Conservation (phyloP, 1,139 yeast genomes). For the Hyphopichia fennica region DNA sequence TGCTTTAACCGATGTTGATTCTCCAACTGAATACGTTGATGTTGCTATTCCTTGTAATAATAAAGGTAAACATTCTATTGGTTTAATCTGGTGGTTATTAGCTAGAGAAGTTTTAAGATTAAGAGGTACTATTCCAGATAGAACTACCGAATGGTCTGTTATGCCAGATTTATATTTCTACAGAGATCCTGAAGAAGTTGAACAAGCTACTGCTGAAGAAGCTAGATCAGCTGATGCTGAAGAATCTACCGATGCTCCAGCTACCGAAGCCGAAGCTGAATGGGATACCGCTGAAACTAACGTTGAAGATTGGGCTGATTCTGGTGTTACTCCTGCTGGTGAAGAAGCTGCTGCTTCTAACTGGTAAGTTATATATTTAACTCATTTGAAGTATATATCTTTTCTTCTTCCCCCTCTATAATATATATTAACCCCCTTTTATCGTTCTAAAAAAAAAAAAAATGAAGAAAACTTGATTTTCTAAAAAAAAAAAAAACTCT, state of each 20-base stretch:
- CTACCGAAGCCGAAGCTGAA: conserved; percentile 49
- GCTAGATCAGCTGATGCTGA: conserved; percentile 54
- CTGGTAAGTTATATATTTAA: conserved; percentile 35
- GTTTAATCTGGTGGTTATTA: conserved; percentile 99
- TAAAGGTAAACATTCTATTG: conserved; percentile 99
- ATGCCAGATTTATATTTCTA: conserved; percentile 99
- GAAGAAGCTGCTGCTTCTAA: conserved; percentile 75
- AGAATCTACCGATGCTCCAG: conserved; percentile 54
- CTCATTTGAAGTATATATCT: neutral
- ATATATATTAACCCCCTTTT: neutral
- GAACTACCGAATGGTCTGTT: conserved; percentile 96
- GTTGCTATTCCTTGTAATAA: conserved; percentile 99
- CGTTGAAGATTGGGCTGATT: conserved; percentile 64
- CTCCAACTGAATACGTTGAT: conserved; percentile 98
- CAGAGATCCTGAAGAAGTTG: conserved; percentile 99
- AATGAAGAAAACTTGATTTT: too few species aligned
- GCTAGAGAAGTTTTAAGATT: conserved; percentile 99
- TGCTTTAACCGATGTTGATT: conserved; percentile 98
- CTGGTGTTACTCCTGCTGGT: conserved; percentile 67
- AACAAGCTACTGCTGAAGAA: conserved; percentile 75
- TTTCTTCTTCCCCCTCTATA: neutral
- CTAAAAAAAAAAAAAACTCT: neutral
- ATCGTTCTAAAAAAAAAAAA: neutral
- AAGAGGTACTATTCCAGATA: conserved; percentile 97
- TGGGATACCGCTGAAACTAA: conserved; percentile 55